phyloP scores from a whole-genome alignment of 2,329 filamentous ascomycete species.

The Gliomastix tumulicola region DNA sequence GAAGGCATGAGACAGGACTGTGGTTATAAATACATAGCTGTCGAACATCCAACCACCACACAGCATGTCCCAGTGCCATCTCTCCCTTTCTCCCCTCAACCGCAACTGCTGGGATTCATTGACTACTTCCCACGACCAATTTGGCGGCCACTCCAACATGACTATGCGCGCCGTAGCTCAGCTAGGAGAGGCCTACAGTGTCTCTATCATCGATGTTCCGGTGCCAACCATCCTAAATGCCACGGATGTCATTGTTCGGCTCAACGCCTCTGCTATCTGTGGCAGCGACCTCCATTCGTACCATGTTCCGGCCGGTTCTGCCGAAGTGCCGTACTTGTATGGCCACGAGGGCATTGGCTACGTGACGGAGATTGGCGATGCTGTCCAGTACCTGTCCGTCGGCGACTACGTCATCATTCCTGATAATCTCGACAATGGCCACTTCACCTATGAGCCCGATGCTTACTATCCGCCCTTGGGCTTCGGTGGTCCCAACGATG shows the following conservation, averaged over 20 bases:
- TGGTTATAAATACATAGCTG: no score
- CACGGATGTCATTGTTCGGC: slow-evolving; percentile 24
- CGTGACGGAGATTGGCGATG: slow-evolving; percentile 24
- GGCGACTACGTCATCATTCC: slow-evolving; percentile 30
- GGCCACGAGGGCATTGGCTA: slow-evolving; percentile 36
- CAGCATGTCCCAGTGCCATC: no score
- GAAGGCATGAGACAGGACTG: no score
- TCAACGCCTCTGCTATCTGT: slow-evolving; percentile 24
- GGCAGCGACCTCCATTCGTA: slow-evolving; percentile 25
- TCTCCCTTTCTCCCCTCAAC: no score
- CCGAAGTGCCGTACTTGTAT: slow-evolving; percentile 10
- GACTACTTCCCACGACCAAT: no score
- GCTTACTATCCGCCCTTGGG: slow-evolving; percentile 4
- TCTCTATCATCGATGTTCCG: slow-evolving; percentile 10
- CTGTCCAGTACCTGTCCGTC: slow-evolving; percentile 20
- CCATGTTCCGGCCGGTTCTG: slow-evolving; percentile 12
- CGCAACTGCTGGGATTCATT: no score
- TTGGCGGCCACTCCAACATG: no score
- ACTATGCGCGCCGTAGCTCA: background rate
- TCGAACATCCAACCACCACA: no score
- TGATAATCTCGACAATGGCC: background rate
- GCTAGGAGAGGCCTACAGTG: slow-evolving; percentile 1
- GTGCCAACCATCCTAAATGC: slow-evolving; percentile 8
- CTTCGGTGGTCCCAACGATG: slow-evolving; percentile 1
- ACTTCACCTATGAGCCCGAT: slow-evolving; percentile 10